Percentiles rank a stretch among this genome's conserved stretches.
Evolutionary conservation across 306 rosid species (phyloP).

Genomic region (Vicia villosa): DNA sequence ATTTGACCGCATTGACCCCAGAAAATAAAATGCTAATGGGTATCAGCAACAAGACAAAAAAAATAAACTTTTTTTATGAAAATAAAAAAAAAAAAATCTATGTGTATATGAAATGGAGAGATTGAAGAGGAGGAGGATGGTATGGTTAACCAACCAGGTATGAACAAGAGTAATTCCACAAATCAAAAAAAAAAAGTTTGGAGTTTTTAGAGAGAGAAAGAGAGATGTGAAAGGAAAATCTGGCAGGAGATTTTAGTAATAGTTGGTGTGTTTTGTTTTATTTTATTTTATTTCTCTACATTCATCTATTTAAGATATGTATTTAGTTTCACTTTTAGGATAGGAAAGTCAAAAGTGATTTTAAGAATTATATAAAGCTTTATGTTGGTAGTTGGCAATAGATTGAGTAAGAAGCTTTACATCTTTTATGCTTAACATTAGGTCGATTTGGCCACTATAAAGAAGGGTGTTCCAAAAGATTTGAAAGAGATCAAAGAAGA

Average conservation of each 20-base stretch:
- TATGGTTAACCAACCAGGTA: conserved; percentile 38
- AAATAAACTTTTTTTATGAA: no score
- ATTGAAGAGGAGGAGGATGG: conserved; percentile 36
- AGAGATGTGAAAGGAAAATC: conserved; percentile 34
- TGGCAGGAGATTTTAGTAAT: conserved; percentile 35
- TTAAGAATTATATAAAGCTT: no score
- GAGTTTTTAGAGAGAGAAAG: conserved; percentile 36
- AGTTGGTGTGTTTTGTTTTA: conserved; percentile 21
- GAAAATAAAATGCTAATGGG: conserved; percentile 36
- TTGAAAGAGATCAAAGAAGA: no score
- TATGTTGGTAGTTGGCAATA: no score
- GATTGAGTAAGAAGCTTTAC: no score
- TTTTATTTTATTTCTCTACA: not conserved
- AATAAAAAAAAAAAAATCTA: not conserved
- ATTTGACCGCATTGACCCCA: conserved; percentile 45
- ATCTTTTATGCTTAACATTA: no score
- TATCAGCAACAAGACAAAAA: conserved; percentile 28
- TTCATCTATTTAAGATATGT: no score
- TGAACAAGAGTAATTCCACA: conserved; percentile 41
- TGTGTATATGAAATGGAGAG: not conserved
- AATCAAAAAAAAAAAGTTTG: conserved; percentile 32
- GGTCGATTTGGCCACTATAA: no score
- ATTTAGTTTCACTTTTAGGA: no score
- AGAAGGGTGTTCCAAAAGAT: no score
- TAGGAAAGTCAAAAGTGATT: no score